Evolutionary conservation across 441 rosid genomes (phyloP), one percentile per base, ranked within the genome.

Genomic region (Mallotus repandus): DNA sequence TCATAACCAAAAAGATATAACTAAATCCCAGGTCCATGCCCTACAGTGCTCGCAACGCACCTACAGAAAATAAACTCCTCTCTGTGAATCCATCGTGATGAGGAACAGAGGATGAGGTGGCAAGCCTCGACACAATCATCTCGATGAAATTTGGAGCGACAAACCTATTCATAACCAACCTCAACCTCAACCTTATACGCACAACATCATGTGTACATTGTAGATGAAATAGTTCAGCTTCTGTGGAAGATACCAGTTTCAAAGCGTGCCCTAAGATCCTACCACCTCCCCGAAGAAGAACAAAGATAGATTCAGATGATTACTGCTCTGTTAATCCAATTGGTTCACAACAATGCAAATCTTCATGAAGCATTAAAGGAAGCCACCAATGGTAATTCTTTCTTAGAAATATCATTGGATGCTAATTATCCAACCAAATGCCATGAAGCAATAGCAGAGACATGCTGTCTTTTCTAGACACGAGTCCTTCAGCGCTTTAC

Each of bases 281-380:
- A 94, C 89, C 97, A 82, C 78, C 90, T 96, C 19, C 98, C 98
- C 63, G 98, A 94, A 83, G 99, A 96, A 84, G 99, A 96, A 78
- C 98, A 96, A 76, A 90, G 90, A 82, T 98, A 96, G 84, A 96
- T 96, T 83, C 99, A 96, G 83, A 94, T 92, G 97, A 83, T 94
- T 71, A 87, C 97, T 48, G 98, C 98, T 74, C 81, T 96, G 83
- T 87, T 96, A 74, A 88, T 96, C 84, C 99, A 96, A 83, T 86
- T 96, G 87, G 98, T 94, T 83, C 98, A 94, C 78, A 82, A 83
- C 80, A 89, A 97, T 80, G 94, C 95, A 69, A 91, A 83, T 84
- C 93, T 94, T 82, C 99, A 98, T 80, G 92, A 91, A 78, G 83
- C 89, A 76, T 69, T 92, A 72, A 87, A 88, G 83, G 86, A 86